A percentile compares a stretch with the other conserved stretches of the same genome.
These are phyloP conservation scores for Ceratorhiza oryzae-sativae DNA, from an alignment of 1,284 basidiomycete species.

Conservation along the genomic window DNA sequence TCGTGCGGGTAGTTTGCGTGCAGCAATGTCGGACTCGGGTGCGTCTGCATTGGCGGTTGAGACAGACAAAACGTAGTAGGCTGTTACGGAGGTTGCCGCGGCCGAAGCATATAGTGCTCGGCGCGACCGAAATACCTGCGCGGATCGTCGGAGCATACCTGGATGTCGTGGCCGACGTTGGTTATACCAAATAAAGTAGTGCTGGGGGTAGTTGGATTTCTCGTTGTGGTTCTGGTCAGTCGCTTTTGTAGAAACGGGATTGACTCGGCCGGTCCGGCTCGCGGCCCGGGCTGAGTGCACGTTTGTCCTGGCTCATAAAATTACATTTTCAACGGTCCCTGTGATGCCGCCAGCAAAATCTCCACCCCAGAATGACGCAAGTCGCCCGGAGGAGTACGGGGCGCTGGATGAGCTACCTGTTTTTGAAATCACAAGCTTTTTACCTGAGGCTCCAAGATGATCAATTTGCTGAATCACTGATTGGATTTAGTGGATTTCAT, in stretches of 20 bases:
- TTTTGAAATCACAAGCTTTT: neutral
- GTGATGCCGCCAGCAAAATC: neutral
- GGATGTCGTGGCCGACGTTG: neutral
- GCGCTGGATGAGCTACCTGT: neutral
- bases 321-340: neutral
- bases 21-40: conserved; percentile 9
- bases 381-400: neutral
- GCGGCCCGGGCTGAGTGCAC: conserved; percentile 17
- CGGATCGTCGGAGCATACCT: conserved; percentile 34
- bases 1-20: conserved; percentile 32
- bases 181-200: neutral
- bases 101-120: conserved; percentile 14
- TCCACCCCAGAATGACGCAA: neutral
- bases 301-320: conserved; percentile 19
- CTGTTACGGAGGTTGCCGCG: conserved; percentile 10
- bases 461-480: neutral
- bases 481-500: neutral
- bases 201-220: conserved; percentile 11
- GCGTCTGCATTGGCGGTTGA: conserved; percentile 33
- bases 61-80: conserved; percentile 21
- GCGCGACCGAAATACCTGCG: conserved; percentile 19
- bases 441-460: neutral
- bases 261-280: conserved; percentile 23
- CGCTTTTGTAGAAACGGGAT: conserved; percentile 32
- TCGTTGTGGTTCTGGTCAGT: neutral